Percentiles rank a stretch among this genome's conserved stretches.
These are phyloP conservation scores for Quercus lobata DNA, from an alignment of 331 rosid species.

Conservation along the genomic window DNA sequence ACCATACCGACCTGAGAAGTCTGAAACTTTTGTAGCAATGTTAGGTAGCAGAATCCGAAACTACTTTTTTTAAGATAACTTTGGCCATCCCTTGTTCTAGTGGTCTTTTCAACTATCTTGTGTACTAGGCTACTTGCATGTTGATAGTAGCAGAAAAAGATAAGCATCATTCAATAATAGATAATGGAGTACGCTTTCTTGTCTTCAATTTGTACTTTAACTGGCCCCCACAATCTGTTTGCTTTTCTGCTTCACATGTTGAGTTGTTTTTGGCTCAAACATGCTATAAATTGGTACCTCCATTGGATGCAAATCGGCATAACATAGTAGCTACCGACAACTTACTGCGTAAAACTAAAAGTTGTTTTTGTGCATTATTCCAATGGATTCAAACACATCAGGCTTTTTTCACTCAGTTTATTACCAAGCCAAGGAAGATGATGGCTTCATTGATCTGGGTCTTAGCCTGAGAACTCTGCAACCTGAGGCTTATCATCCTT, in stretches of 20 bases:
- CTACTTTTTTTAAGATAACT: constrained; percentile 47
- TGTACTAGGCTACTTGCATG: constrained; percentile 40
- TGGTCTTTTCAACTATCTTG: constrained; percentile 49
- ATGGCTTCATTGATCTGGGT: constrained; percentile 74
- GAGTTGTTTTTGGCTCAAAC: constrained; percentile 4
- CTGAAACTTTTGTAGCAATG: constrained; percentile 44
- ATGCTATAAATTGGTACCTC: constrained; percentile 32
- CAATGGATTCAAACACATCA: constrained; percentile 71
- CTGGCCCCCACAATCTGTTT: neutral
- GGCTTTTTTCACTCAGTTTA: constrained; percentile 62
- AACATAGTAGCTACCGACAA: constrained; percentile 4
- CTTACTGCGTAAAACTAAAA: neutral
- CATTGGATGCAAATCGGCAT: constrained; percentile 17
- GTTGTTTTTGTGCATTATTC: neutral
- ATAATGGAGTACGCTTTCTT: constrained; percentile 54
- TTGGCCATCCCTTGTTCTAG: constrained; percentile 73
- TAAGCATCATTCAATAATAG: constrained; percentile 66
- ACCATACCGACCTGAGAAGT: constrained; percentile 36
- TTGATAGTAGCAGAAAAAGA: constrained; percentile 53
- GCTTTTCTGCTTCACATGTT: constrained; percentile 7
- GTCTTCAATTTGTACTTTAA: constrained; percentile 57
- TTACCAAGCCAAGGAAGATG: constrained; percentile 55
- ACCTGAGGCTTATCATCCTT: constrained; percentile 59
- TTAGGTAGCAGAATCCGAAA: constrained; percentile 68
- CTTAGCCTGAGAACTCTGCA: constrained; percentile 82